A percentile compares a stretch with the other conserved stretches of the same genome.
Evolutionary conservation across 345 rosid genomes (phyloP).

Genomic region (Pugionium dolabratum): DNA sequence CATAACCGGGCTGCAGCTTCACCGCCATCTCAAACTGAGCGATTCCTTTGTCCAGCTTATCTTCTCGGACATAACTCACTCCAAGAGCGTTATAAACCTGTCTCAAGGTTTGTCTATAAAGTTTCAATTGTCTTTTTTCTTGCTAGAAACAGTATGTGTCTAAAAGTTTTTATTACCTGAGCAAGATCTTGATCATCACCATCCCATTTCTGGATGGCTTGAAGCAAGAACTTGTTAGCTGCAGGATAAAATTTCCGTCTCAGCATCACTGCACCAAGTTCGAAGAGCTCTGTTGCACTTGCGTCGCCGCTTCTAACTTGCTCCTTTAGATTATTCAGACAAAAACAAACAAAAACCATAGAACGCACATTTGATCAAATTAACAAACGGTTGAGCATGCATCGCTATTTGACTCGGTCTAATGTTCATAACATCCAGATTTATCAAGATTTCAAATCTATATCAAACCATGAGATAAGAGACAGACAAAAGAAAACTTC

Average conservation of each 20-base stretch:
- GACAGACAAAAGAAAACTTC: background rate
- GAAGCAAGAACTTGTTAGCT: conserved; percentile 77
- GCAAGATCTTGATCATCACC: conserved; percentile 99
- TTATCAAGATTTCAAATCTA: background rate
- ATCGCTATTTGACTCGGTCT: conserved; percentile 9
- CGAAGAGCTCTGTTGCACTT: conserved; percentile 85
- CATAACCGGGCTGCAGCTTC: conserved; percentile 91
- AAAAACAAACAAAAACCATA: background rate
- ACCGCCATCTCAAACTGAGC: conserved; percentile 81
- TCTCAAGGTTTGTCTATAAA: background rate
- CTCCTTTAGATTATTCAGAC: conserved; percentile 51
- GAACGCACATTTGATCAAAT: conserved; percentile 1
- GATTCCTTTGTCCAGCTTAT: conserved; percentile 84
- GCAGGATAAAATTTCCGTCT: conserved; percentile 91
- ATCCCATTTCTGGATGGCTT: conserved; percentile 95
- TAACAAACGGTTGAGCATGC: background rate
- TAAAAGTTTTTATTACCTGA: conserved; percentile 51
- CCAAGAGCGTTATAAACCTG: conserved; percentile 70
- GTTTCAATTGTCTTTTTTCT: background rate
- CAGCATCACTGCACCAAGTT: conserved; percentile 95
- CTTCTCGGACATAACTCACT: conserved; percentile 73
- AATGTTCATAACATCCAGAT: conserved; percentile 6
- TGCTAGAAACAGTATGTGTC: background rate
- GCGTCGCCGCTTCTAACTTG: conserved; percentile 99
- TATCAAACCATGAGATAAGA: conserved; percentile 12